Conservation (phyloP, 2,329 filamentous ascomycete species). For the Fusarium sp. region DNA sequence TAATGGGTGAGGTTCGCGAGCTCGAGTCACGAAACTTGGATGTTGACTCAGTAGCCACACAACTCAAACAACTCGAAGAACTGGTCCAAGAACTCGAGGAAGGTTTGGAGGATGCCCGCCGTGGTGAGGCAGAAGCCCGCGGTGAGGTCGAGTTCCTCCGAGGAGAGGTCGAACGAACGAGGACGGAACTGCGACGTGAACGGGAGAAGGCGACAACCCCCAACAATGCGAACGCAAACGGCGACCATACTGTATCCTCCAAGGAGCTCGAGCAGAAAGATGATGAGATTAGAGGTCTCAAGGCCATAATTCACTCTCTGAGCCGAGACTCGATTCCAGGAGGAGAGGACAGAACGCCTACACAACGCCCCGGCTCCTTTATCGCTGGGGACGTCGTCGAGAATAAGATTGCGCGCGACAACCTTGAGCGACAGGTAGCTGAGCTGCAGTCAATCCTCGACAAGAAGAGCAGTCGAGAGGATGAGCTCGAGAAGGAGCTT, state of each 20-base stretch:
- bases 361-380: conserved; percentile 54
- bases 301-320: conserved; percentile 97
- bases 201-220: conserved; percentile 77
- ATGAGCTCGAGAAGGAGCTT: conserved; percentile 88
- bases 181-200: conserved; percentile 89
- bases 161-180: conserved; percentile 93
- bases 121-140: conserved; percentile 94
- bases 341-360: conserved; percentile 52
- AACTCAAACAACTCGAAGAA: conserved; percentile 96
- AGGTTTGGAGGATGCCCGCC: conserved; percentile 92
- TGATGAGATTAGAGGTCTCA: conserved; percentile 96
- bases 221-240: conserved; percentile 54
- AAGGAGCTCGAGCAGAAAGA: conserved; percentile 95
- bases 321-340: conserved; percentile 80
- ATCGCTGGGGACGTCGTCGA: conserved; percentile 52
- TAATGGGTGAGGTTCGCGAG: conserved; percentile 87
- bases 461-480: conserved; percentile 81
- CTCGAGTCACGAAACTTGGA: conserved; percentile 88
- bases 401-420: conserved; percentile 65
- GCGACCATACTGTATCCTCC: conserved; percentile 65
- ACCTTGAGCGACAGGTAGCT: conserved; percentile 84
- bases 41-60: conserved; percentile 90
- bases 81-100: conserved; percentile 97
- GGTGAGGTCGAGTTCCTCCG: conserved; percentile 96
- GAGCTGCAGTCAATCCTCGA: conserved; percentile 83